These are phyloP conservation scores for Lentinula guzmanii DNA, from an alignment of 768 basidiomycete species.

Conservation along the genomic window DNA sequence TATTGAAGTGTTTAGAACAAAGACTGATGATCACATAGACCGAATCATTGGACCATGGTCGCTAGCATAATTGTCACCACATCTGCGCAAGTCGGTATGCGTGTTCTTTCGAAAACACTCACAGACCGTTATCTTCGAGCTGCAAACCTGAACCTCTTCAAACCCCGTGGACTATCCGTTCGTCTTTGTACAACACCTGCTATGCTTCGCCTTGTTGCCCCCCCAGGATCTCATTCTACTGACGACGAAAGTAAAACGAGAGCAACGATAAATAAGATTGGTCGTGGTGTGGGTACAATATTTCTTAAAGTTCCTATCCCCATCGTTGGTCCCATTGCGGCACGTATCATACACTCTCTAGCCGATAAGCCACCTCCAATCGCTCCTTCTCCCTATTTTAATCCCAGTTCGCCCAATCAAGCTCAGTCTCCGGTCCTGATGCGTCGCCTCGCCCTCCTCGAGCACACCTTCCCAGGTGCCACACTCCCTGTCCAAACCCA, in stretches of 20 bases:
- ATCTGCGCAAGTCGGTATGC: conserved; percentile 14
- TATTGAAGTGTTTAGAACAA: neutral
- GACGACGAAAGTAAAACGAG: conserved; percentile 1
- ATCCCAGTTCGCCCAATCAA: neutral
- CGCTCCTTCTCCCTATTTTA: neutral
- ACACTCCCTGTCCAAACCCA: conserved; percentile 13
- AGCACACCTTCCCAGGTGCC: conserved; percentile 9
- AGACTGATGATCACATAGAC: conserved; percentile 3
- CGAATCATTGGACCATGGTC: conserved; percentile 19
- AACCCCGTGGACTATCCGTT: conserved; percentile 18
- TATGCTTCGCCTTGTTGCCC: conserved; percentile 14
- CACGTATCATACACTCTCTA: conserved; percentile 13
- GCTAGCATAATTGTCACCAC: conserved; percentile 13
- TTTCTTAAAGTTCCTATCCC: conserved; percentile 13
- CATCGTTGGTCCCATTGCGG: conserved; percentile 5
- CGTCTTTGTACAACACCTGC: conserved; percentile 18
- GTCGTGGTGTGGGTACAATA: conserved; percentile 13
- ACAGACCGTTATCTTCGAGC: conserved; percentile 19
- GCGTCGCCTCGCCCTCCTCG: conserved; percentile 14
- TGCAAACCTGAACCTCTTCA: conserved; percentile 17
- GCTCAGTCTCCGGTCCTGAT: conserved; percentile 1
- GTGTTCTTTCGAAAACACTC: conserved; percentile 17
- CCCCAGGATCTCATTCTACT: neutral
- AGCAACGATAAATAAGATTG: conserved; percentile 11
- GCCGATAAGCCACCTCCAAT: conserved; percentile 12